Evolutionary conservation across 2,329 filamentous ascomycete genomes (phyloP), one percentile per base, ranked within the genome.

Genomic region (Aspergillus glaucus): DNA sequence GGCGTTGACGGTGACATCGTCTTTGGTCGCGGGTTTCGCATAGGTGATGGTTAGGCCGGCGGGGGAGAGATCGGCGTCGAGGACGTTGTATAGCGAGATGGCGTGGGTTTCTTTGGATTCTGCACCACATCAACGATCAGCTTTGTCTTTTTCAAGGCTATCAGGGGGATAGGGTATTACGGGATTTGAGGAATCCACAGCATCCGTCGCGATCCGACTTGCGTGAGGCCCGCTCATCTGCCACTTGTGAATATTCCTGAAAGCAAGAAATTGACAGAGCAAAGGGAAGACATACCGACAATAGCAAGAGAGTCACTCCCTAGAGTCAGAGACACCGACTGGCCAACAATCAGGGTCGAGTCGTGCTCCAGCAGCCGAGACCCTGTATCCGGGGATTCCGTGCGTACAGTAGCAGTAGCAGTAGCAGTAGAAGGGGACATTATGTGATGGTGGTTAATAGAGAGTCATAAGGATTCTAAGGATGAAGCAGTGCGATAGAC

Each of bases 71-170:
- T 88, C 83, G 36, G 86, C 88, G 85, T 88, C 94, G 44, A 96
- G 82, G 52, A 96, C 73, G 64, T 95, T 87, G 72, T 88, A 91
- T 52, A 89, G 85, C 2, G 87, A 84, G 26, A 96, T 85, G 5
- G 79, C 74, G 54, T 74, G 74, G 26, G 75, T 80, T 28, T 72
- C 70, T 50, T 78, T 77, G 26, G 71, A 65, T 51, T 66, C 72
- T 76, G 53, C 22, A 50, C 42, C 43, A 41, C 51, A 52, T 48
- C 22, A 36, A 15, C 10, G 10, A 5, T 14, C 41, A 12, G 22
- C 14, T 12, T 6, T 28, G 10, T 9, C 14, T 4, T 15, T 10
- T 9, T 37, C 34, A 17, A n/a, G n/a, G 9, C 34, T 8, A 37
- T 37, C n/a, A 3, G 6, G 17, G 9, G 17, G 9, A 37, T 37